phyloP scores from a whole-genome alignment of 1,284 basidiomycete genomes.

The Tylopilus sp. region DNA sequence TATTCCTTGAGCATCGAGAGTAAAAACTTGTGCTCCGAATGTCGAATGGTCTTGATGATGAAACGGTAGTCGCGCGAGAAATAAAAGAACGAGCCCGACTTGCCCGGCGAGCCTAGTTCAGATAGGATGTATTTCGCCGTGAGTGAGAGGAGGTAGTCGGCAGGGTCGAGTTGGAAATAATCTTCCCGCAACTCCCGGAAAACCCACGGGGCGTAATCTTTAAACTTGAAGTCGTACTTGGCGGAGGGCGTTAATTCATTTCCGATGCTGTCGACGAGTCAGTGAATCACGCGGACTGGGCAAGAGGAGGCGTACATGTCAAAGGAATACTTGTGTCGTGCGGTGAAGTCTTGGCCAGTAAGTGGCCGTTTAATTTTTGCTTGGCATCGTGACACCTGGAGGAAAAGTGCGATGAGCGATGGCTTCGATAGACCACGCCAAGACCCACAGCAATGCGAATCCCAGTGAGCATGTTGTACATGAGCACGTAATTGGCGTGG shows the following conservation, averaged over 20 bases:
- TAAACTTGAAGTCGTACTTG: constrained; percentile 98
- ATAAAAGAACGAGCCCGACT: constrained; percentile 99
- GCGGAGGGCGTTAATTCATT: constrained; percentile 97
- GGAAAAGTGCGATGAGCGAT: constrained; percentile 20
- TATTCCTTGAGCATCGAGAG: constrained; percentile 83
- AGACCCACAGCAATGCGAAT: constrained; percentile 86
- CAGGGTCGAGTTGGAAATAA: constrained; percentile 92
- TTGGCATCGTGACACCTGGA: constrained; percentile 91
- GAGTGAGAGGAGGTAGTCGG: constrained; percentile 94
- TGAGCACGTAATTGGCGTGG: constrained; percentile 97
- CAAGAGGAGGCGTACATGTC: constrained; percentile 70
- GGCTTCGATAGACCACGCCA: not conserved
- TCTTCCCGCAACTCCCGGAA: constrained; percentile 95
- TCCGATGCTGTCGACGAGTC: constrained; percentile 61
- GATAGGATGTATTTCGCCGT: constrained; percentile 98
- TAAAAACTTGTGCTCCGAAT: constrained; percentile 92
- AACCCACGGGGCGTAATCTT: constrained; percentile 98
- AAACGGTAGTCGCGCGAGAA: constrained; percentile 98
- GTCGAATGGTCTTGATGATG: constrained; percentile 99
- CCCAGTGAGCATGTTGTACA: constrained; percentile 99
- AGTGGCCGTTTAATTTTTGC: constrained; percentile 88
- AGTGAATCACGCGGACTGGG: constrained; percentile 7
- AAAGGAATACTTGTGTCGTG: constrained; percentile 94
- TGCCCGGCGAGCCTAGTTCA: constrained; percentile 97
- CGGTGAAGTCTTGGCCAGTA: constrained; percentile 83